Evolutionary conservation across 2,329 filamentous ascomycete species (phyloP).

Genomic region (Colletotrichum tofieldiae): DNA sequence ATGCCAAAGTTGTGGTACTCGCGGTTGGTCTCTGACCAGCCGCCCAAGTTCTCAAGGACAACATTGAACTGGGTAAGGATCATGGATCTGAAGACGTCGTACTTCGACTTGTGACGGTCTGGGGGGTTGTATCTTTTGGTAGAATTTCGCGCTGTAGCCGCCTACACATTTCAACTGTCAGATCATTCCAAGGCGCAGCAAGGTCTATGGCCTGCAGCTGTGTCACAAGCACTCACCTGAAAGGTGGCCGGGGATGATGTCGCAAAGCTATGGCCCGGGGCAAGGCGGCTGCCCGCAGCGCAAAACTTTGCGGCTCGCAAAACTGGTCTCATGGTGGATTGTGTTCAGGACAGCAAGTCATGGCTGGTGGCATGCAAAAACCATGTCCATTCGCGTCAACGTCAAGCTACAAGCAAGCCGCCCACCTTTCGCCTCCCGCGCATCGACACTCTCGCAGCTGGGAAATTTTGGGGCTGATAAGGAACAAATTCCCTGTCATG

Average conservation of each 20-base stretch:
- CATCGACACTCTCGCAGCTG: slow-evolving; percentile 15
- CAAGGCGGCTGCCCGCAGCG: slow-evolving; percentile 25
- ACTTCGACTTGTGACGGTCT: slow-evolving; percentile 23
- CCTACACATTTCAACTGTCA: not conserved
- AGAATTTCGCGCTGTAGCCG: not conserved
- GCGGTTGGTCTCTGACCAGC: slow-evolving; percentile 37
- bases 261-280: slow-evolving; percentile 39
- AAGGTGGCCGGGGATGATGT: slow-evolving; percentile 34
- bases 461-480: slow-evolving; percentile 43
- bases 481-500: slow-evolving; percentile 1
- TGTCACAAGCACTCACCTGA: slow-evolving; percentile 25
- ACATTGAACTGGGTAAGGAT: slow-evolving; percentile 41
- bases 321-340: slow-evolving; percentile 41
- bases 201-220: not conserved
- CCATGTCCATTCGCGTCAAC: slow-evolving; percentile 8
- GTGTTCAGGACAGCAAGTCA: slow-evolving; percentile 18
- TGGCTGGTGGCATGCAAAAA: slow-evolving; percentile 28
- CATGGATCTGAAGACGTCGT: slow-evolving; percentile 42
- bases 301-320: slow-evolving; percentile 28
- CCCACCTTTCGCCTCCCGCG: slow-evolving; percentile 20
- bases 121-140: not conserved
- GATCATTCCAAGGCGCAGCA: not conserved
- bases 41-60: slow-evolving; percentile 37
- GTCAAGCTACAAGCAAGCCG: not conserved
- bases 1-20: slow-evolving; percentile 45